These are phyloP conservation scores for Penicillium sp. DNA, from an alignment of 2,329 filamentous ascomycete species.

Conservation along the genomic window DNA sequence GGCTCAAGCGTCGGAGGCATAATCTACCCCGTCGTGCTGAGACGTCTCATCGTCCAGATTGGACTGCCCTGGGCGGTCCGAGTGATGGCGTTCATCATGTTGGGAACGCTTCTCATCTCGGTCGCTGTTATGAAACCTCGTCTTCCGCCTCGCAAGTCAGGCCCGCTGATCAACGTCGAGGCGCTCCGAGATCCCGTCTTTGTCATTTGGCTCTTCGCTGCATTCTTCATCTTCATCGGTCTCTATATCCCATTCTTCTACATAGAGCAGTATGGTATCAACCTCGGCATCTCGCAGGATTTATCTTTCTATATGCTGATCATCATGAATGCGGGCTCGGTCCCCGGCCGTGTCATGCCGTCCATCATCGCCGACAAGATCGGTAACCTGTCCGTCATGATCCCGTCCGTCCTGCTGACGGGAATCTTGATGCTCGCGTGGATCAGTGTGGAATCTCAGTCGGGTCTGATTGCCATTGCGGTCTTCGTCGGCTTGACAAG, in stretches of 20 bases:
- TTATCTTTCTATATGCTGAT: neutral
- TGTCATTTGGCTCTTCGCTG: neutral
- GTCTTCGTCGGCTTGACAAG: neutral
- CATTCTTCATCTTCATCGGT: neutral
- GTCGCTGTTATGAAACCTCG: neutral
- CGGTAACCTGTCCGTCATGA: neutral
- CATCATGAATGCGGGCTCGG: neutral
- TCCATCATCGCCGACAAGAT: neutral
- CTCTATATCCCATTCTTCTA: slow-evolving; percentile 1
- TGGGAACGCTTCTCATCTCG: neutral
- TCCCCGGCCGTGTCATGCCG: neutral
- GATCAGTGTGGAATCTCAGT: neutral
- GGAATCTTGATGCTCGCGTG: neutral
- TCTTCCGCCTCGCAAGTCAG: neutral
- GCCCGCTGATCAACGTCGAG: neutral
- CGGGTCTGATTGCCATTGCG: neutral
- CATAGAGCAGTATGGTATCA: neutral
- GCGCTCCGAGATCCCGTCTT: neutral
- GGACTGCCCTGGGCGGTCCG: neutral
- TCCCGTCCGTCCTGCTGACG: neutral
- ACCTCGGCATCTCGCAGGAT: neutral
- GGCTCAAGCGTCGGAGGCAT: slow-evolving; percentile 47
- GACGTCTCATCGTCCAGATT: neutral
- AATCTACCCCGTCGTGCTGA: slow-evolving; percentile 47
- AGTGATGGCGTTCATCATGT: neutral